phyloP scores from a whole-genome alignment of 2,329 filamentous ascomycete species.

The Erysiphe pulchra region DNA sequence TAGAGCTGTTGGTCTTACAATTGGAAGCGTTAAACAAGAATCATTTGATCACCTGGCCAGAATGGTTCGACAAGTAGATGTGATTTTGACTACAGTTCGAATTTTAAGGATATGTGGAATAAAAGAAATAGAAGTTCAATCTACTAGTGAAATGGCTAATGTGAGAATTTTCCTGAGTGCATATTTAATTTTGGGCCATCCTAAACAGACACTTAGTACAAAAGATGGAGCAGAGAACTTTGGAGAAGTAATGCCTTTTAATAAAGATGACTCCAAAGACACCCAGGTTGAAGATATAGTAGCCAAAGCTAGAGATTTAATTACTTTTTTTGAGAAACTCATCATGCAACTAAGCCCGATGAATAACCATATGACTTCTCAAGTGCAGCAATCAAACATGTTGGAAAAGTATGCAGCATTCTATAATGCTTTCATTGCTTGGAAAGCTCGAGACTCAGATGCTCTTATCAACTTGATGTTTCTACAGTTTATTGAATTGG shows the following conservation, averaged over 20 bases:
- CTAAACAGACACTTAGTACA: slow-evolving; percentile 50
- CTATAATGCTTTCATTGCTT: slow-evolving; percentile 55
- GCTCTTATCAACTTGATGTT: slow-evolving; percentile 64
- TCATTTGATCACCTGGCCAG: slow-evolving; percentile 51
- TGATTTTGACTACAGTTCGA: slow-evolving; percentile 37
- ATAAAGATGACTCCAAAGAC: slow-evolving; percentile 29
- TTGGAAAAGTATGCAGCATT: slow-evolving; percentile 48
- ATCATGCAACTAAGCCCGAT: slow-evolving; percentile 36
- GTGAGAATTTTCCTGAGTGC: slow-evolving; percentile 57
- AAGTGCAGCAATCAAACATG: slow-evolving; percentile 33
- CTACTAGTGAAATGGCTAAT: slow-evolving; percentile 40
- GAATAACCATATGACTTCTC: slow-evolving; percentile 42
- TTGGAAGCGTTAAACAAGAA: slow-evolving; percentile 42
- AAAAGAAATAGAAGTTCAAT: slow-evolving; percentile 34
- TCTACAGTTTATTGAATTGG: slow-evolving; percentile 63
- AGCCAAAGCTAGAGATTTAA: slow-evolving; percentile 48
- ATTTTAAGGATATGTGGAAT: slow-evolving; percentile 46
- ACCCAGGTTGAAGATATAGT: slow-evolving; percentile 45
- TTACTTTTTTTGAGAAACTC: slow-evolving; percentile 55
- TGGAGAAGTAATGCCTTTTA: slow-evolving; percentile 28
- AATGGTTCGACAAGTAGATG: slow-evolving; percentile 38
- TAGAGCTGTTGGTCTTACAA: slow-evolving; percentile 36
- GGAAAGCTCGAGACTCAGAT: slow-evolving; percentile 59
- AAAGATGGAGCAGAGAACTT: slow-evolving; percentile 33
- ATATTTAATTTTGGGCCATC: slow-evolving; percentile 57